Conservation (phyloP, 202 grass and related monocot genomes). For the Hordeum pubiflorum region DNA sequence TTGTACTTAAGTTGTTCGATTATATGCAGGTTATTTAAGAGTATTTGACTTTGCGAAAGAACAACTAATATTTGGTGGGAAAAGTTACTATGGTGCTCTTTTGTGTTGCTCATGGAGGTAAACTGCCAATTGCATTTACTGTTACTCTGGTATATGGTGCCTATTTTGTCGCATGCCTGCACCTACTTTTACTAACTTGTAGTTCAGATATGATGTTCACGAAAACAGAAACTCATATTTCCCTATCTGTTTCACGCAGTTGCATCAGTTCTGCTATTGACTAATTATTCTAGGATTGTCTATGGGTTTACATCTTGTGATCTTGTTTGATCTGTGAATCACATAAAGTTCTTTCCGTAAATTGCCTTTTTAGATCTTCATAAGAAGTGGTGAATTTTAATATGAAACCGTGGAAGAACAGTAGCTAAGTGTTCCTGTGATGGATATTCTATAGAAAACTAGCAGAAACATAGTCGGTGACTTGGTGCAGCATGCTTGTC, state of each 20-base stretch:
- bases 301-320: background rate
- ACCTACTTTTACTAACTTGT: background rate
- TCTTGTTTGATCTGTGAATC: slow-evolving; percentile 2
- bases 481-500: background rate
- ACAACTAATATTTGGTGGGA: slow-evolving; percentile 92
- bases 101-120: slow-evolving; percentile 98
- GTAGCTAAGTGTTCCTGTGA: background rate
- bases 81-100: slow-evolving; percentile 93
- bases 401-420: background rate
- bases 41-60: slow-evolving; percentile 86
- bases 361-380: background rate
- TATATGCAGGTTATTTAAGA: slow-evolving; percentile 83
- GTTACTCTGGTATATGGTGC: background rate
- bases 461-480: background rate
- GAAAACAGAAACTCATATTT: background rate
- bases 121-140: slow-evolving; percentile 15
- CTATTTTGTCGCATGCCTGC: background rate
- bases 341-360: background rate
- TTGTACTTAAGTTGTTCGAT: slow-evolving; percentile 26
- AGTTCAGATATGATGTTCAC: background rate
- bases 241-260: background rate
- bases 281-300: background rate
- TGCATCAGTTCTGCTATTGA: background rate
- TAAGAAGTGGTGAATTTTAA: slow-evolving; percentile 15
- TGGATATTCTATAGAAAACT: background rate